Base-by-base conservation (phyloP, 768 basidiomycete species). In the Fistulinella prunicolor region DNA sequence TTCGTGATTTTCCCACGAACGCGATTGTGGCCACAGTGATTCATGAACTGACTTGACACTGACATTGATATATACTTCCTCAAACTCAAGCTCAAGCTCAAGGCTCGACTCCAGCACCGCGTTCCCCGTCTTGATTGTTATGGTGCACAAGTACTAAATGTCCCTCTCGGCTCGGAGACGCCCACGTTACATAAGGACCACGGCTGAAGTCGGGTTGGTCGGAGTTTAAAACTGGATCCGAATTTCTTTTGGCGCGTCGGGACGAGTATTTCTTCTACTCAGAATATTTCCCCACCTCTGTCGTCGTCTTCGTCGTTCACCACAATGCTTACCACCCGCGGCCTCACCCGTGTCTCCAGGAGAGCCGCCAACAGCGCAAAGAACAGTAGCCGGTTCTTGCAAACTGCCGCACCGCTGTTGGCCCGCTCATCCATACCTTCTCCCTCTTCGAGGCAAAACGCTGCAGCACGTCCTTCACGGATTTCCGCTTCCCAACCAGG, bases 341-440 rank as follows among this genome's bases (percentile, higher is more conserved):
- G 87, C 74, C 81, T 90, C 71, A 79, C 87, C 69, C 89, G 90
- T 73, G 77, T 93, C 71, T 87, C 90, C 53, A 86, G 82, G 79
- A 84, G 88, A 76, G 86, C 86, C 61, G 76, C 82, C 67, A 83
- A 82, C 68, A 81, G 73, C 68, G 80, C 83, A 60, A 86, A 81
- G 73, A 83, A 81, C 73, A 80, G 85, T 17, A 81, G 75, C 70
- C 83, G 87, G 66, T 85, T 89, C 74, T 86, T 91, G 74, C 86
- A 87, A 55, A 85, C 88, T 49, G 79, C 85, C 48, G 71, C 81
- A 51, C 76, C 82, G 65, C 66, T 79, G 53, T 58, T 79, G 71
- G 62, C 77, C 70, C 73, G 78, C 62, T 70, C 74, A 70, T 70
- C 74, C 71, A 47, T 78, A 72, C 64, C 67, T 60, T 61, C 71